These are phyloP conservation scores for Venturia aucupariae DNA, from an alignment of 2,329 filamentous ascomycete genomes.

Conservation along the genomic window DNA sequence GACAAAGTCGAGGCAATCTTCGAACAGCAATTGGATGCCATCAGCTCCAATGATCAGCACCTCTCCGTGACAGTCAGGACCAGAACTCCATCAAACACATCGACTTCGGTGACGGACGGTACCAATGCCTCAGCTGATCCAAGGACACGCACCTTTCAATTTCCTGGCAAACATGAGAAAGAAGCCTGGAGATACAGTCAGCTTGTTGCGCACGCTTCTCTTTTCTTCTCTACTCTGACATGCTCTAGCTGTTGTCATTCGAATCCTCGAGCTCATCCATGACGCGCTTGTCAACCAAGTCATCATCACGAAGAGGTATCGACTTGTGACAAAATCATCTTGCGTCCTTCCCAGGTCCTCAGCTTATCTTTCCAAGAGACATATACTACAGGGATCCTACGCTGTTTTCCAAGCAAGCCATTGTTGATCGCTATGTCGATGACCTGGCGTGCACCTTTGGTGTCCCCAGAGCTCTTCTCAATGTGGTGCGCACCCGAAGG, in stretches of 20 bases:
- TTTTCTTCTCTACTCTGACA: slow-evolving; percentile 11
- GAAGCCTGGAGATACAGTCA: slow-evolving; percentile 52
- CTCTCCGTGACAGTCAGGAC: slow-evolving; percentile 9
- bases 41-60: slow-evolving; percentile 5
- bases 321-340: background rate
- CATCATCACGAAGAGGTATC: slow-evolving; percentile 48
- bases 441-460: slow-evolving; percentile 63
- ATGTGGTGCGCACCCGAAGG: slow-evolving; percentile 48
- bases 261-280: slow-evolving; percentile 47
- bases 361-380: slow-evolving; percentile 43
- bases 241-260: slow-evolving; percentile 42
- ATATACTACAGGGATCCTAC: slow-evolving; percentile 71
- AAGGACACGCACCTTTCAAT: slow-evolving; percentile 21
- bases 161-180: slow-evolving; percentile 45
- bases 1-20: slow-evolving; percentile 11
- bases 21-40: slow-evolving; percentile 13
- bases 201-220: slow-evolving; percentile 8
- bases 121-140: background rate
- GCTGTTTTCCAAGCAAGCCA: slow-evolving; percentile 58
- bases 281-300: slow-evolving; percentile 39
- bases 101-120: background rate
- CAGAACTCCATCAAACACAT: background rate
- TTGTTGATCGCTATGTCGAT: slow-evolving; percentile 65
- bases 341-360: background rate
- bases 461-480: slow-evolving; percentile 54